Percentiles rank a stretch among this genome's conserved stretches.
phyloP scores from a whole-genome alignment of 257 asterid species.

The Scutellaria minor region DNA sequence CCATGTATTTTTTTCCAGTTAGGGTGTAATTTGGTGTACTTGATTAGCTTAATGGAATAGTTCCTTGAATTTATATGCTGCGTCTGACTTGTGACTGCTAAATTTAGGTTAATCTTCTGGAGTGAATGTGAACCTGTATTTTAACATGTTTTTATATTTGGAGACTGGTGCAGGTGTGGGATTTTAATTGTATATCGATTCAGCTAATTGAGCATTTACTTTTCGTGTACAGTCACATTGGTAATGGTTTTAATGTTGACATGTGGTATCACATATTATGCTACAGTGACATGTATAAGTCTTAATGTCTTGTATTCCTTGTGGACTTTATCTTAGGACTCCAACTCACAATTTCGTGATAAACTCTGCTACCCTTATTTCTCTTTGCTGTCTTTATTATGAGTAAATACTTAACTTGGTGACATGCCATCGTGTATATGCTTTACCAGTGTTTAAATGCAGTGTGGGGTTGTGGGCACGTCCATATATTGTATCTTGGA shows the following conservation, averaged over 20 bases:
- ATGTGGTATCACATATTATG: not conserved
- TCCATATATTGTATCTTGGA: conserved; percentile 5
- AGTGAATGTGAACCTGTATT: not conserved
- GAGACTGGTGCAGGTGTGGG: conserved; percentile 14
- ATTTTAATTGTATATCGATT: not conserved
- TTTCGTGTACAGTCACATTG: not conserved
- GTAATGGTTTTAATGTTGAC: not conserved
- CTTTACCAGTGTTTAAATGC: conserved; percentile 1
- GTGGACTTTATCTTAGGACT: conserved; percentile 3
- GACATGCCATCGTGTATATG: not conserved
- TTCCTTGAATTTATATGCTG: conserved; percentile 11
- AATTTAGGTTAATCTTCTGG: conserved; percentile 9
- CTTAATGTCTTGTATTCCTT: not conserved
- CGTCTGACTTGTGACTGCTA: not conserved
- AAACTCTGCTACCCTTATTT: conserved; percentile 5
- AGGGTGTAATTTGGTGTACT: conserved; percentile 19
- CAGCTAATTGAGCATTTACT: conserved; percentile 7
- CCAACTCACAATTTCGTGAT: not conserved
- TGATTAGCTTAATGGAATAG: not conserved
- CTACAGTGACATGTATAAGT: not conserved
- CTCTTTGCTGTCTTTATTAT: conserved; percentile 3
- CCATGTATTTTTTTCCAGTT: not conserved
- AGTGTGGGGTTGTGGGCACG: conserved; percentile 12
- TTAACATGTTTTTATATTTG: conserved; percentile 6
- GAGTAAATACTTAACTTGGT: not conserved